Percentiles rank a stretch among this genome's conserved stretches.
Conservation (phyloP, 306 rosid species). For the Pachyrhizus erosus region DNA sequence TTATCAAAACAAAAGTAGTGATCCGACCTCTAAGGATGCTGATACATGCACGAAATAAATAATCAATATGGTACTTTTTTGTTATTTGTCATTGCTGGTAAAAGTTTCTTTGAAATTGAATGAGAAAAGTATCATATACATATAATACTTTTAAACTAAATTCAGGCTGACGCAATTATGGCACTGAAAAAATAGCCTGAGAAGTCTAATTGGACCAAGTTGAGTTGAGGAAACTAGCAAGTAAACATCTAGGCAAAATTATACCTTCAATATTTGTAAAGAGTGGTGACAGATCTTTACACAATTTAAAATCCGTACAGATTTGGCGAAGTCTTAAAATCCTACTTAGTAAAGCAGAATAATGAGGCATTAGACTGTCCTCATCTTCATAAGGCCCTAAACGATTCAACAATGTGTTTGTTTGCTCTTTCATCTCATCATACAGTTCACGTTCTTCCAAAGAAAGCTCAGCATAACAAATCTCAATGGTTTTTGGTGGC, state of each 20-base stretch:
- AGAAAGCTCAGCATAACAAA: constrained; percentile 66
- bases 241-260: not conserved
- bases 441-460: constrained; percentile 74
- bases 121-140: not conserved
- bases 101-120: not conserved
- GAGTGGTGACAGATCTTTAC: constrained; percentile 56
- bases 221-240: not conserved
- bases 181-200: constrained; percentile 6
- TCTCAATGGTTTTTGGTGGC: constrained; percentile 76
- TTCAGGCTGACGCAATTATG: constrained; percentile 10
- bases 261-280: constrained; percentile 74
- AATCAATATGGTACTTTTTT: not conserved
- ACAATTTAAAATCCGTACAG: constrained; percentile 71
- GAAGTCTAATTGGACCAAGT: not conserved
- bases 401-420: constrained; percentile 42
- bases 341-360: constrained; percentile 62
- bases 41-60: not conserved
- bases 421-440: constrained; percentile 59
- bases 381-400: constrained; percentile 36
- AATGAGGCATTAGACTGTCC: constrained; percentile 44
- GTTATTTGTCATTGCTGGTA: not conserved
- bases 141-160: not conserved
- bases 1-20: too few species aligned
- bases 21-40: not conserved
- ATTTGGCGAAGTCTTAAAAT: constrained; percentile 83